Evolutionary conservation across 2,329 filamentous ascomycete species (phyloP), one percentile per base, ranked within the genome.

Genomic region (Cytospora chrysosperma): DNA sequence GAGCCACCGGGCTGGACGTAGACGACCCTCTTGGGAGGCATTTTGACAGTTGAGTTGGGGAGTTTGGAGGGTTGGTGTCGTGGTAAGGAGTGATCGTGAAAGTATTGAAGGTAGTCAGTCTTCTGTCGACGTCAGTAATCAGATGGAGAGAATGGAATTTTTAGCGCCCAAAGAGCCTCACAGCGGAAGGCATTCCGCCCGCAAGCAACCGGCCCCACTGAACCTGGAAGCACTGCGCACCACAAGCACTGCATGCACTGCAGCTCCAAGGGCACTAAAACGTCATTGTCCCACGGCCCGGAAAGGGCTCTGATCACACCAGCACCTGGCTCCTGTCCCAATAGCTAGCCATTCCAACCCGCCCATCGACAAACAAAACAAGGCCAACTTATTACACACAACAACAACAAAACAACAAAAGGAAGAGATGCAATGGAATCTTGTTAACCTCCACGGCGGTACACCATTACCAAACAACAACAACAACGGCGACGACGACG

Each of bases 21-120:
- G 67, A 82, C 72, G 67, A 86, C 78, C 76, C 82, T 80, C 77
- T 86, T 89, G 69, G 87, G 85, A 73, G 86, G 78, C 89, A 91
- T 91, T 67, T 62, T 79, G 70, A 49, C 52, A 49, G 56, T 40
- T 72, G 69, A 61, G 63, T 64, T 66, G 69, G 67, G 68, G n/a
- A n/a, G 65, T 68, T 67, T 66, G 64, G 50, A 61, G 24, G 24
- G 37, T 19, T 26, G 53, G 24, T 50, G 43, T 24, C 12, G 43
- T 47, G 43, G 43, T 24, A 24, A n/a, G 19, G n/a, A 24, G 19
- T 9, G 21, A 47, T 47, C 43, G 43, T 47, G 43, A 59, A 60
- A 53, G 51, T n/a, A 13, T 43, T 50, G 24, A 24, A 56, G 54
- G 28, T 47, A 56, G 28, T 47, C n/a, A 19, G 9, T 24, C 9